phyloP scores from a whole-genome alignment of 2,329 filamentous ascomycete genomes.

The Monosporascus cannonballus region DNA sequence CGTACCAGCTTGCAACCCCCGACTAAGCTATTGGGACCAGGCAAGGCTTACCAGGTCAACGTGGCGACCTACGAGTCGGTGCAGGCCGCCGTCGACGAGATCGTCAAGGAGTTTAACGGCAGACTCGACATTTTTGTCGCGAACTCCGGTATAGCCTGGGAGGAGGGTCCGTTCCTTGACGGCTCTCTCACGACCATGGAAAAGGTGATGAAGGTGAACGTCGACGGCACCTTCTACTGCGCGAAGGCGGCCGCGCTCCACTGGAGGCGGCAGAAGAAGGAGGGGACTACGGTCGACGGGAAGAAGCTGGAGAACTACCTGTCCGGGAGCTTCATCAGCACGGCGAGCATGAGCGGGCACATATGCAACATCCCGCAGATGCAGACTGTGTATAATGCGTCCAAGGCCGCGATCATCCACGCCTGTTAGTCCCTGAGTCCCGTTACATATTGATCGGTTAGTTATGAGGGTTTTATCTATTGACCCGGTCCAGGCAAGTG shows the following conservation, averaged over 20 bases:
- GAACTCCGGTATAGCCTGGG: slow-evolving; percentile 73
- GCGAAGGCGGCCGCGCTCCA: slow-evolving; percentile 63
- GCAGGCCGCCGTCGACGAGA: slow-evolving; percentile 42
- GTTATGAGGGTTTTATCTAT: neutral
- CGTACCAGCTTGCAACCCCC: too few relatives aligned
- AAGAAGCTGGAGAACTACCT: slow-evolving; percentile 54
- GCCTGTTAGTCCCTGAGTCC: slow-evolving; percentile 36
- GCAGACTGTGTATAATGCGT: slow-evolving; percentile 68
- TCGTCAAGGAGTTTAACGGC: slow-evolving; percentile 63
- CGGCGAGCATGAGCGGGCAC: slow-evolving; percentile 72
- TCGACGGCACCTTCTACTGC: slow-evolving; percentile 75
- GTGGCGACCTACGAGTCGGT: slow-evolving; percentile 48
- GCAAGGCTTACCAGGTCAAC: slow-evolving; percentile 57
- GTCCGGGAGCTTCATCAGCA: slow-evolving; percentile 69
- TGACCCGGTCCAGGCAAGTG: slow-evolving; percentile 52
- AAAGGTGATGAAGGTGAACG: slow-evolving; percentile 63
- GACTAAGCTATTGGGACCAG: slow-evolving; percentile 23
- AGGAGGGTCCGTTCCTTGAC: slow-evolving; percentile 60
- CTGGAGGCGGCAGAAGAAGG: slow-evolving; percentile 64
- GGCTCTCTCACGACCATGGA: slow-evolving; percentile 58
- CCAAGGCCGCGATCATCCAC: slow-evolving; percentile 60
- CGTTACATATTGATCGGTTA: neutral
- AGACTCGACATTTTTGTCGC: slow-evolving; percentile 74
- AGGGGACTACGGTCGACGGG: slow-evolving; percentile 58
- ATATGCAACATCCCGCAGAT: slow-evolving; percentile 73